phyloP scores from a whole-genome alignment of 2,329 filamentous ascomycete species.

The Oidium heveae region DNA sequence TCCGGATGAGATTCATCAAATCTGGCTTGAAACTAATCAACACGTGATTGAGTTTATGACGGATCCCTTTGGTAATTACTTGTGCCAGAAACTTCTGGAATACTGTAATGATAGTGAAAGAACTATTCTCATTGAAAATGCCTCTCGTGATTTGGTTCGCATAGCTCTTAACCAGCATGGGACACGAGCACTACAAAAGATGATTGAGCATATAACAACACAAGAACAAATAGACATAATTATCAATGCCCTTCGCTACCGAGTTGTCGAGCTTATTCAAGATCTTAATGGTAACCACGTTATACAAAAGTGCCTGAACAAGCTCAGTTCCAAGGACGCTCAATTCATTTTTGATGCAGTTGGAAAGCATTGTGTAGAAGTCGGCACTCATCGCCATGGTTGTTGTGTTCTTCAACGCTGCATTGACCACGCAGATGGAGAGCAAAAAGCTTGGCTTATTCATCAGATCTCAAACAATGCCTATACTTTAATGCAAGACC shows the following conservation, averaged over 20 bases:
- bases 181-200: conserved; percentile 90
- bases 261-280: conserved; percentile 85
- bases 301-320: conserved; percentile 96
- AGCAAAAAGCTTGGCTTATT: conserved; percentile 73
- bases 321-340: conserved; percentile 58
- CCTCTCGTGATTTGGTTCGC: conserved; percentile 62
- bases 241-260: conserved; percentile 55
- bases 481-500: conserved; percentile 77
- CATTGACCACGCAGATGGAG: conserved; percentile 82
- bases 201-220: conserved; percentile 92
- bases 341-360: conserved; percentile 96
- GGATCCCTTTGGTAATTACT: conserved; percentile 95
- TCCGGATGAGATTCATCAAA: conserved; percentile 64
- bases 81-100: conserved; percentile 94
- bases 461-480: conserved; percentile 68
- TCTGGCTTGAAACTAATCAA: conserved; percentile 79
- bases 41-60: conserved; percentile 97
- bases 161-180: conserved; percentile 96
- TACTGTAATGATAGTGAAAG: conserved; percentile 89
- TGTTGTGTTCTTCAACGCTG: conserved; percentile 96
- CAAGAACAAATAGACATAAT: conserved; percentile 67
- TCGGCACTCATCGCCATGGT: conserved; percentile 90
- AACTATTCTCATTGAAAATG: conserved; percentile 75
- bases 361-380: conserved; percentile 60
- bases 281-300: conserved; percentile 97